Evolutionary conservation across 2,329 filamentous ascomycete species (phyloP), one percentile per base, ranked within the genome.

Genomic region (Chaetomium strumarium): DNA sequence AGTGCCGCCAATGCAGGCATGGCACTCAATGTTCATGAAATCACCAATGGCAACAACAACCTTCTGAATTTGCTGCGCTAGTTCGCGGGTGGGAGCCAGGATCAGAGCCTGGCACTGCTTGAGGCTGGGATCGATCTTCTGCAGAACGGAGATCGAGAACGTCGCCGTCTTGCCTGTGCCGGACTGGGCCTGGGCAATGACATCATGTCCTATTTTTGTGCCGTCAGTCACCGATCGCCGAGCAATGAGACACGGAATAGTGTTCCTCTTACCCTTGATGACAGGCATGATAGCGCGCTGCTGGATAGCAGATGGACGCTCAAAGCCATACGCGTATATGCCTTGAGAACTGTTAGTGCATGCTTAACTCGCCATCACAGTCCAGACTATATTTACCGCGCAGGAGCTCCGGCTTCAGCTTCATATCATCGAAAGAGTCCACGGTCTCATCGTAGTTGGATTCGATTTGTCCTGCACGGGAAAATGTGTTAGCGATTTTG

Each of bases 401-500:
- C 72, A 99, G 90, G 70, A 99, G 88, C 81, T 99, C 93, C 62
- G 90, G 72, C 84, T 95, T 96, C 70, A 99, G 84, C 78, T 85
- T 86, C 93, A 99, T 99, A 68, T 91, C 83, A 77, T 99, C 93
- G 78, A 99, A 99, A 58, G 90, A 96, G 78, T 99, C 95, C 76
- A 93, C 92, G 69, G 92, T 91, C 84, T 97, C 91, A 83, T 99
- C 93, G 80, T 97, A 99, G 89, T 99, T 99, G 72, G 91, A 96
- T 84, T 99, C 95, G 83, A 99, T 99, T 80, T 95, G 90, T 77
- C 86, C 92, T 96, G 73, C 68, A 71, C 55, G 37, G 31, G 30
- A 40, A 48, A 17, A 5, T 29, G 43, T 14, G 58, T 64, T 42
- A 63, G 61, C 56, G 24, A 37, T 13, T 20, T 37, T 56, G n/a